Evolutionary conservation across 805 yeast species (phyloP).

Genomic region (Metschnikowia arizonensis): DNA sequence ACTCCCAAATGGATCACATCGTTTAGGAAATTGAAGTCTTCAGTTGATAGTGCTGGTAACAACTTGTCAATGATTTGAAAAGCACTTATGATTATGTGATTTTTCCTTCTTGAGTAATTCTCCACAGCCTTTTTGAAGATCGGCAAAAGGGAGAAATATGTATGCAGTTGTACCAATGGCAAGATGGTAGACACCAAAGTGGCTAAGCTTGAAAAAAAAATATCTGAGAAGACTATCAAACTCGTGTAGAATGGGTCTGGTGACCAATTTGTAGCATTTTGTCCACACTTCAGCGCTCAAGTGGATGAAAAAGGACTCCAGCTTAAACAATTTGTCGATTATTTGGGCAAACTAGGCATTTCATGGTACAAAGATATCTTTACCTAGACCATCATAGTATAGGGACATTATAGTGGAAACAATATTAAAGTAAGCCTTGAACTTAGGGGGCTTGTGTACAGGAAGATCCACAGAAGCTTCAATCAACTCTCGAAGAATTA

Average conservation of each 20-base stretch:
- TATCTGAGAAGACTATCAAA: conserved; percentile 19
- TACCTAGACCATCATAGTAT: conserved; percentile 16
- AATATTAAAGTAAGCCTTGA: conserved; percentile 22
- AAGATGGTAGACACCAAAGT: conserved; percentile 18
- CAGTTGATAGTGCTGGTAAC: conserved; percentile 39
- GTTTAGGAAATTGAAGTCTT: conserved; percentile 36
- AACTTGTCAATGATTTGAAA: conserved; percentile 46
- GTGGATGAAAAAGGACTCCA: conserved; percentile 30
- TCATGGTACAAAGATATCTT: conserved; percentile 20
- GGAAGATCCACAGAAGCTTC: conserved; percentile 15
- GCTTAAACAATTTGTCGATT: conserved; percentile 19
- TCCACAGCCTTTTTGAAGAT: conserved; percentile 18
- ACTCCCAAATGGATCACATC: conserved; percentile 38
- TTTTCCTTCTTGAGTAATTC: conserved; percentile 22
- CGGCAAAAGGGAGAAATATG: conserved; percentile 20
- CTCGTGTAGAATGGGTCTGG: conserved; percentile 17
- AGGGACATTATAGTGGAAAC: conserved; percentile 16
- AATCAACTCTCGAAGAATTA: conserved; percentile 26
- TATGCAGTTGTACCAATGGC: conserved; percentile 16
- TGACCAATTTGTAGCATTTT: conserved; percentile 21
- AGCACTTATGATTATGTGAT: conserved; percentile 19
- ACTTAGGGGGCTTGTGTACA: conserved; percentile 16
- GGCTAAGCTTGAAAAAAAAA: conserved; percentile 18
- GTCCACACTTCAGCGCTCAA: conserved; percentile 28
- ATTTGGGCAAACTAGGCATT: conserved; percentile 25